These are phyloP conservation scores for Raphanus hybrid DNA, from an alignment of 441 rosid species.

Conservation along the genomic window DNA sequence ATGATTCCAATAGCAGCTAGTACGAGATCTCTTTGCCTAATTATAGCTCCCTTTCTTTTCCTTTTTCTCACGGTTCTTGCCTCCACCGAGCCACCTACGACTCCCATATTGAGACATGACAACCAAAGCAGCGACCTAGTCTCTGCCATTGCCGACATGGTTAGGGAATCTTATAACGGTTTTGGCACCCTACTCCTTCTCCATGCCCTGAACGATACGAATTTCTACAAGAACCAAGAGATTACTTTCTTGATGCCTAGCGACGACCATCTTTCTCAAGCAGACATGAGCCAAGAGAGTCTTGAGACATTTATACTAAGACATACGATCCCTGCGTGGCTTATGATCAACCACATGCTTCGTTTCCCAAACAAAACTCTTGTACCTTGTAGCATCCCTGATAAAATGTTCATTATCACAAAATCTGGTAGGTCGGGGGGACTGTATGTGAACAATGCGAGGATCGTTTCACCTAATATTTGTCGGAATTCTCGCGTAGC, in stretches of 20 bases:
- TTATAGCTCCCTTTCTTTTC: conserved; percentile 10
- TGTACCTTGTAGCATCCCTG: conserved; percentile 40
- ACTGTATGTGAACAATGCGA: conserved; percentile 40
- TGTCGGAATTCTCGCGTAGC: conserved; percentile 43
- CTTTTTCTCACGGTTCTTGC: conserved; percentile 14
- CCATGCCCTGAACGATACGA: conserved; percentile 39
- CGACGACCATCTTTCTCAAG: conserved; percentile 37
- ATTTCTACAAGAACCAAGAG: conserved; percentile 33
- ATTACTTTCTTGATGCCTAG: conserved; percentile 47
- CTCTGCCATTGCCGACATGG: conserved; percentile 42
- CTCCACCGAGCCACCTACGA: conserved; percentile 27
- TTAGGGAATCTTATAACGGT: conserved; percentile 42
- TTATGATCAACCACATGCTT: conserved; percentile 47
- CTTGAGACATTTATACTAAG: conserved; percentile 39
- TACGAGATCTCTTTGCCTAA: conserved; percentile 20
- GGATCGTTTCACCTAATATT: conserved; percentile 42
- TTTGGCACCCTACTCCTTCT: conserved; percentile 45
- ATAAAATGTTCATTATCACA: conserved; percentile 39
- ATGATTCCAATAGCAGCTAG: conserved; percentile 3
- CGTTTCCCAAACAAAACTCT: conserved; percentile 43
- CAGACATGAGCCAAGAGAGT: conserved; percentile 32
- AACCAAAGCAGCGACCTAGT: conserved; percentile 37
- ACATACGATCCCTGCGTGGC: conserved; percentile 45
- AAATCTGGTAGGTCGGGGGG: conserved; percentile 44
- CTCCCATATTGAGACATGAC: conserved; percentile 38